Evolutionary conservation across 306 rosid species (phyloP).

Genomic region (Quercus glauca): DNA sequence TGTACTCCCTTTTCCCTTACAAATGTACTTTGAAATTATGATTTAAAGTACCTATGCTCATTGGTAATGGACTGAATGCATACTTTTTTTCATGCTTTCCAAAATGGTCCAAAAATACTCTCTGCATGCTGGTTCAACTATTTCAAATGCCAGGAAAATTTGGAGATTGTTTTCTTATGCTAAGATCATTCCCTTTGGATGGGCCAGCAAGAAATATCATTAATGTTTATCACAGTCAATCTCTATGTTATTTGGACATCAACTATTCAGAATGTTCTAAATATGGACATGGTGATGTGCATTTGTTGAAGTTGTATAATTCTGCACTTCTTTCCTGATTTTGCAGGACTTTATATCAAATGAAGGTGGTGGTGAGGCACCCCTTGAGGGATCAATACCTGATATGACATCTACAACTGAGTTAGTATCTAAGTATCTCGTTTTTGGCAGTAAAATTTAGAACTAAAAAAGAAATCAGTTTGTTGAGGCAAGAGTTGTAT

Average conservation of each 20-base stretch:
- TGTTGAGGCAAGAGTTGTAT: conserved; percentile 28
- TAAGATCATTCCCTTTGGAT: not conserved
- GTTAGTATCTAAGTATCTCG: conserved; percentile 42
- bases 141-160: not conserved
- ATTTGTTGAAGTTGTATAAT: conserved; percentile 12
- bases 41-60: not conserved
- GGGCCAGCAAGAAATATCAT: not conserved
- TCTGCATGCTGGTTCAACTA: not conserved
- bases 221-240: not conserved
- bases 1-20: not conserved
- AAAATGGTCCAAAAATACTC: not conserved
- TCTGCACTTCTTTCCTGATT: conserved; percentile 15
- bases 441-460: conserved; percentile 7
- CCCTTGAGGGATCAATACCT: conserved; percentile 98
- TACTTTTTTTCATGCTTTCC: not conserved
- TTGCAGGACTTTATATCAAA: conserved; percentile 80
- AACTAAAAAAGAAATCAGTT: not conserved
- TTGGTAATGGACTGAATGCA: not conserved
- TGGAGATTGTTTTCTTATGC: not conserved
- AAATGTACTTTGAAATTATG: not conserved
- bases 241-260: not conserved
- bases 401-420: conserved; percentile 99
- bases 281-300: not conserved
- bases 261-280: not conserved
- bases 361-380: conserved; percentile 91